Evolutionary conservation across 2,329 filamentous ascomycete genomes (phyloP), one percentile per base, ranked within the genome.

Genomic region (Arthrobotrys conoides): DNA sequence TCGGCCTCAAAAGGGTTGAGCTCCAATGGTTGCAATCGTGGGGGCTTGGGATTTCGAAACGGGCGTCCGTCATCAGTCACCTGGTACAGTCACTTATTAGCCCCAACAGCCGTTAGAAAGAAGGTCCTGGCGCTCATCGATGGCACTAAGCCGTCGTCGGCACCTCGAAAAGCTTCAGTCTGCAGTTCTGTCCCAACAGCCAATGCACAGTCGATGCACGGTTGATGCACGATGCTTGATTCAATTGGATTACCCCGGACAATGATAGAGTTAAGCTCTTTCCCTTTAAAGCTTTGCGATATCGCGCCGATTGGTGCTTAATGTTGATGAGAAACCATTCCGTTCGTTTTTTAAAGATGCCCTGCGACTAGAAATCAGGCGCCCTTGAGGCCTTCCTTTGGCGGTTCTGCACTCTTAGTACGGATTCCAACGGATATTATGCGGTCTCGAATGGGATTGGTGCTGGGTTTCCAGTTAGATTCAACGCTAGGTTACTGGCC

Each of bases 61-160:
- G 66, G 36, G 33, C 59, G 24, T 55, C 68, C 48, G 68, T 71
- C 48, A 75, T 48, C 55, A 51, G 65, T 64, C 64, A 76, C 55
- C 51, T 69, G 53, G 36, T 49, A 6, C 65, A 51, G 51, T 44
- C 24, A 73, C 63, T 67, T 67, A 67, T 73, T 72, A 73, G 63
- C 53, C 69, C 61, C 59, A 72, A 72, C 69, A 75, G 72, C 61
- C 72, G 49, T 49, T 71, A 38, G n/a, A 63, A 24, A 68, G 57
- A 70, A 70, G 71, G 64, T 69, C 71, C 71, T 70, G 64, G 64
- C 68, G 5, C 12, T 44, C n/a, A 61, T 51, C 51, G 27, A 57
- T 51, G 36, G 49, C 72, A 66, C 72, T 76, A 76, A 64, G 49
- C 72, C 59, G 36, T 66, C 49, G 66, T 51, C 33, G 66, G 72